phyloP scores from a whole-genome alignment of 2,329 filamentous ascomycete genomes.

The Colletotrichum navitas region DNA sequence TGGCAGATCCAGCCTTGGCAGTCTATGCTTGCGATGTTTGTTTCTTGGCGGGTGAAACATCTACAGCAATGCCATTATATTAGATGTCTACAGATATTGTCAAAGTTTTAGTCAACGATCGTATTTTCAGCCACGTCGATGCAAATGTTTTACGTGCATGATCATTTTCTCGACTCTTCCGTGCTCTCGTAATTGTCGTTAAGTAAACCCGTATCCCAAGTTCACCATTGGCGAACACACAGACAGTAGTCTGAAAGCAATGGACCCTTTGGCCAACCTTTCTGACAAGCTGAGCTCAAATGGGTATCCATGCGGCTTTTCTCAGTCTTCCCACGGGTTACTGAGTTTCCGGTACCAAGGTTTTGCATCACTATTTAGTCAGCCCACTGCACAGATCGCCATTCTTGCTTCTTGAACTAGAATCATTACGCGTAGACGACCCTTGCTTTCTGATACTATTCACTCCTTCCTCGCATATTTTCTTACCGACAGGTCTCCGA shows the following conservation, averaged over 20 bases:
- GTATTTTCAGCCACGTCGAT: neutral
- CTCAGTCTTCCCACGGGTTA: constrained; percentile 19
- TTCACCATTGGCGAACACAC: neutral
- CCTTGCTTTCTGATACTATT: neutral
- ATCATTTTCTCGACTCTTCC: neutral
- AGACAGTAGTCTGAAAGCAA: neutral
- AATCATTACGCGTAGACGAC: constrained; percentile 4
- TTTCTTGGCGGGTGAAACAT: constrained; percentile 29
- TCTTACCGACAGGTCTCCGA: constrained; percentile 41
- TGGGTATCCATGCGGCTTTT: constrained; percentile 14
- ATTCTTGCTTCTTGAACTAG: constrained; percentile 18
- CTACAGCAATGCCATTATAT: constrained; percentile 8
- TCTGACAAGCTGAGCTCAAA: neutral
- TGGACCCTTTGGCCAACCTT: neutral
- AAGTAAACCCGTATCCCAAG: neutral
- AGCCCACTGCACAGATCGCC: constrained; percentile 33
- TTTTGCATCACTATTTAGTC: constrained; percentile 26
- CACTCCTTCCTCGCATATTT: neutral
- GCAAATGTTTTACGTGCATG: neutral
- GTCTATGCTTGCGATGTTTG: constrained; percentile 4
- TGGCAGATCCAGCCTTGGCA: constrained; percentile 10
- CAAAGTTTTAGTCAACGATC: constrained; percentile 18
- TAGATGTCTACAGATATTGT: constrained; percentile 7
- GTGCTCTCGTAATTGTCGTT: neutral
- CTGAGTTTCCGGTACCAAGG: constrained; percentile 31